Conservation (phyloP, 2,329 filamentous ascomycete species). For the Aureobasidium pullulans region DNA sequence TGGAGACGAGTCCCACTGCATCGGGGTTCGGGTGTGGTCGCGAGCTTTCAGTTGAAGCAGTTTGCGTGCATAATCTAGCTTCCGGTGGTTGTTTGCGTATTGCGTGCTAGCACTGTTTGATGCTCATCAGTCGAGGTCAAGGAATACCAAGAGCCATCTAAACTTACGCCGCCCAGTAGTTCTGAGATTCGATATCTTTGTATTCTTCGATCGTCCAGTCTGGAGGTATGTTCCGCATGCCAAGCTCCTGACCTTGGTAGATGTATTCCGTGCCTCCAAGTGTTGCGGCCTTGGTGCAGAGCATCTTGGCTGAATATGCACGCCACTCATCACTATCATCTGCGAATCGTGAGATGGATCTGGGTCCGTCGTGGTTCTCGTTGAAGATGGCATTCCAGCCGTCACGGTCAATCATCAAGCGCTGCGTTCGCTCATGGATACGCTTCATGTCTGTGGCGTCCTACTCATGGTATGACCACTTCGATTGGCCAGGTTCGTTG, state of each 20-base stretch:
- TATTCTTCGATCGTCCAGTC: slow-evolving; percentile 59
- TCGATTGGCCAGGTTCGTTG: slow-evolving; percentile 38
- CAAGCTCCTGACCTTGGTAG: slow-evolving; percentile 63
- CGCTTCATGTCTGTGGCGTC: slow-evolving; percentile 21
- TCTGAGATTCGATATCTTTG: slow-evolving; percentile 51
- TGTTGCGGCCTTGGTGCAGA: slow-evolving; percentile 51
- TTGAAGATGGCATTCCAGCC: slow-evolving; percentile 61
- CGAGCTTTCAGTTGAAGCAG: slow-evolving; percentile 50
- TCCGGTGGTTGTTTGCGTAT: slow-evolving; percentile 21
- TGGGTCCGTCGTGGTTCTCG: slow-evolving; percentile 60
- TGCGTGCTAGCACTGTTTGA: slow-evolving; percentile 36
- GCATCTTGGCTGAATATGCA: slow-evolving; percentile 49
- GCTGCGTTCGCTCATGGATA: slow-evolving; percentile 22
- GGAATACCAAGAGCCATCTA: not conserved
- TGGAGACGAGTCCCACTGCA: slow-evolving; percentile 57
- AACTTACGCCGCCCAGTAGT: not conserved
- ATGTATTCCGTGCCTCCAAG: slow-evolving; percentile 60
- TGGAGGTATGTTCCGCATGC: slow-evolving; percentile 56
- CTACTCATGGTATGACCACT: slow-evolving; percentile 11
- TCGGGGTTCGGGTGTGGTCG: slow-evolving; percentile 64
- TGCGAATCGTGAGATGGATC: slow-evolving; percentile 48
- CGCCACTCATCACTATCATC: slow-evolving; percentile 44
- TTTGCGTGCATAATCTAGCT: slow-evolving; percentile 31
- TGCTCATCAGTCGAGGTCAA: slow-evolving; percentile 15
- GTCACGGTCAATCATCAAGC: slow-evolving; percentile 49